Base-by-base conservation (phyloP, 148 eudicot genomes). In the Heliosperma pusillum region DNA sequence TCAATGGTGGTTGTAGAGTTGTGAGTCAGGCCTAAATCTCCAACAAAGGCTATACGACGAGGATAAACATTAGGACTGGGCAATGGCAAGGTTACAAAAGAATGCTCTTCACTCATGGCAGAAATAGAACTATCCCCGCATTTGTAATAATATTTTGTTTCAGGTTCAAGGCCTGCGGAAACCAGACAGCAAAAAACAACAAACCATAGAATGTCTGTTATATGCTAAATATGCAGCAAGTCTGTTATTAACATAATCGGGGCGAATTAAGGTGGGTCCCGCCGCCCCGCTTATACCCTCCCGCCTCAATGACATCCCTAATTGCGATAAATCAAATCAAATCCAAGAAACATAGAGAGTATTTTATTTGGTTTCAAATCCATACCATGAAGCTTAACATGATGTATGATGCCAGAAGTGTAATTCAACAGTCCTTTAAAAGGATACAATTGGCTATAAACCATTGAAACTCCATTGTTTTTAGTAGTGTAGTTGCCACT, bases 371-470 rank as follows among this genome's bases (percentile, higher is more conserved):
- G n/a, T n/a, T n/a, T n/a, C n/a, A n/a, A n/a, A n/a, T n/a, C n/a
- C 67, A 72, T 82, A 91, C 98, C 98, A 82, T 89, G 86, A 81
- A 93, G 79, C 75, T 74, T 88, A 29, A 89, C 98, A 84, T 93
- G 98, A 84, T 91, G 98, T 77, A 93, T 91, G 73, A 91, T 91
- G 36, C 95, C 97, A 72, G 98, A 93, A 56, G 97, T 88, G 82
- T 93, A 93, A 80, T 93, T 93, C 82, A 78, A 71, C 25, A 93
- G 86, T 0, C 91, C 93, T 73, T 89, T 81, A 84, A 83, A 93
- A 20, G 98, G 95, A 79, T 93, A 93, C 65, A 88, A 74, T 65
- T 93, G 98, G 82, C 86, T 89, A 55, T 93, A 93, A 81, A 91
- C 79, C 75, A 76, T 77, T 8, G 98, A 85, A 69, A 69, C 69